A percentile compares a stretch with the other conserved stretches of the same genome.
Conservation (phyloP, 192 early-diverging fungal species). For the Helicostylum pulchrum region DNA sequence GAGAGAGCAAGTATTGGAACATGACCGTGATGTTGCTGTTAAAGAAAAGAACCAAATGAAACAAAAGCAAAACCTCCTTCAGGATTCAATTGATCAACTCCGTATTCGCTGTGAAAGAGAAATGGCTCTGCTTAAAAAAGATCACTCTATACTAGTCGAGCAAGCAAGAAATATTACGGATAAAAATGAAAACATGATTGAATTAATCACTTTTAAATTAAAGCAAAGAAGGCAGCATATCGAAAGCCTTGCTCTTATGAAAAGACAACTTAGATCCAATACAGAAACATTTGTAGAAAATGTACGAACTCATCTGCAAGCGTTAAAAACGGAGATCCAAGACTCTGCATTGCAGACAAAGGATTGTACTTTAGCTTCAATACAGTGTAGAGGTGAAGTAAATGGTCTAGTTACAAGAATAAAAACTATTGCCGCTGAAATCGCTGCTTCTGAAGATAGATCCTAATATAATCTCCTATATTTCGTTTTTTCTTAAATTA, state of each 20-base stretch:
- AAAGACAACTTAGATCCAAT: background rate
- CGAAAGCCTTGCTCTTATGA: background rate
- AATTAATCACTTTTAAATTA: slow-evolving; percentile 9
- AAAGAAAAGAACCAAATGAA: slow-evolving; percentile 25
- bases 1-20: slow-evolving; percentile 18
- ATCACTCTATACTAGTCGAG: background rate
- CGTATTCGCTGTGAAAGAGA: slow-evolving; percentile 12
- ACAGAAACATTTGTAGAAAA: slow-evolving; percentile 17
- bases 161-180: slow-evolving; percentile 14
- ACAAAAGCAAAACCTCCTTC: slow-evolving; percentile 23
- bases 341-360: slow-evolving; percentile 10
- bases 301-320: slow-evolving; percentile 2
- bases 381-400: slow-evolving; percentile 25
- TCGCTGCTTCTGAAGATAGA: slow-evolving; percentile 13
- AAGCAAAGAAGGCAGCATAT: slow-evolving; percentile 7
- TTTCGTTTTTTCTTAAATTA: background rate
- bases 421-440: slow-evolving; percentile 13
- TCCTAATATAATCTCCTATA: background rate
- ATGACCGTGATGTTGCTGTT: slow-evolving; percentile 19
- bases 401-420: slow-evolving; percentile 24
- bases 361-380: slow-evolving; percentile 8
- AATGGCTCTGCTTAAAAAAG: slow-evolving; percentile 17
- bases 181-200: slow-evolving; percentile 7
- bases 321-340: slow-evolving; percentile 14
- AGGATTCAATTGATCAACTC: slow-evolving; percentile 16